A percentile compares a stretch with the other conserved stretches of the same genome.
Evolutionary conservation across 208 protist species (phyloP).

Genomic region (Trypanosoma cruzi): DNA sequence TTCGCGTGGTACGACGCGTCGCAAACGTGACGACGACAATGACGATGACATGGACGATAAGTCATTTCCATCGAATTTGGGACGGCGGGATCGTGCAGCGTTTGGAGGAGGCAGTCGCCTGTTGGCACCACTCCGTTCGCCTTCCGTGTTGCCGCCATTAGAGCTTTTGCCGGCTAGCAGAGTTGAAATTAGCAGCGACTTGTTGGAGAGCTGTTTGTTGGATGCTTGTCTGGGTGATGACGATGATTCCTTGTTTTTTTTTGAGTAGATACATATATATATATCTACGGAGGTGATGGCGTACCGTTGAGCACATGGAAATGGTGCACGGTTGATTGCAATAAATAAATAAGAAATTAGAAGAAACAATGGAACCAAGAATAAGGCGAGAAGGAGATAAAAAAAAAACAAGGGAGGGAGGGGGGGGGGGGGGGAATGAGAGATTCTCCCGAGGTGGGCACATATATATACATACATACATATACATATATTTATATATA

Average conservation of each 20-base stretch:
- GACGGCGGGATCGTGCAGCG: constrained; percentile 19
- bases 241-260: constrained; percentile 26
- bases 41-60: constrained; percentile 24
- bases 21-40: constrained; percentile 14
- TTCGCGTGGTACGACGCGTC: not conserved
- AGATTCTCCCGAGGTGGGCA: no score
- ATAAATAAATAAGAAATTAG: not conserved
- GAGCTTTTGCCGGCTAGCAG: constrained; percentile 59
- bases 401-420: no score
- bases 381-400: not conserved
- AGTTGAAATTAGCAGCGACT: constrained; percentile 52
- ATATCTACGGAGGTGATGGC: no score
- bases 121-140: constrained; percentile 45
- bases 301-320: no score
- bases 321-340: no score
- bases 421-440: no score
- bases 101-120: constrained; percentile 53
- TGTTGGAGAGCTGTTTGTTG: constrained; percentile 59
- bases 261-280: not conserved
- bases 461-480: no score
- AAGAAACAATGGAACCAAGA: no score
- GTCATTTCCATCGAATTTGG: not conserved
- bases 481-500: no score
- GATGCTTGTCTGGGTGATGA: constrained; percentile 45
- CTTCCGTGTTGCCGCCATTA: constrained; percentile 39